phyloP scores from a whole-genome alignment of 495 filamentous ascomycete genomes.

The Rhizodiscina lignyota region DNA sequence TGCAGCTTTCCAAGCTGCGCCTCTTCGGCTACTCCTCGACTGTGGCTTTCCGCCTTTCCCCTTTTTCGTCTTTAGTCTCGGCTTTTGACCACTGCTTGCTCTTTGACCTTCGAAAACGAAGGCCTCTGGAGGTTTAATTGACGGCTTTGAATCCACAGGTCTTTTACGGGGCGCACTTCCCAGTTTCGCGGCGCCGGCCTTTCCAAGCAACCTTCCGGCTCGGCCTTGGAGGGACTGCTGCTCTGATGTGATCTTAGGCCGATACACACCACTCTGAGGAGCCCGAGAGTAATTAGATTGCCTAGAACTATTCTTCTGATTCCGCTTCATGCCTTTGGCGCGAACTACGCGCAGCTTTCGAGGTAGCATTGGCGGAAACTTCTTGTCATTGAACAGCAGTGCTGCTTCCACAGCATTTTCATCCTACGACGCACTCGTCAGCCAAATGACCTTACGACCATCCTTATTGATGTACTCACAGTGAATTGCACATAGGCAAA shows the following conservation, averaged over 20 bases:
- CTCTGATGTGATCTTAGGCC: slow-evolving; percentile 43
- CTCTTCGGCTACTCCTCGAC: slow-evolving; percentile 20
- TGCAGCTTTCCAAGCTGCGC: slow-evolving; percentile 30
- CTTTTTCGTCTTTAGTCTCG: slow-evolving; percentile 30
- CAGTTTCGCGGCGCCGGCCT: slow-evolving; percentile 53
- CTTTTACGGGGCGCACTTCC: slow-evolving; percentile 14
- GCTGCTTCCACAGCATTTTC: slow-evolving; percentile 76
- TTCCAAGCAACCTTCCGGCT: slow-evolving; percentile 66
- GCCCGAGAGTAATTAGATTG: too few relatives aligned
- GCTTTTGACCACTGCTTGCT: slow-evolving; percentile 47
- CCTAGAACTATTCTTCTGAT: too few relatives aligned
- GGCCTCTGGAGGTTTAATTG: slow-evolving; percentile 38
- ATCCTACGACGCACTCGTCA: slow-evolving; percentile 33
- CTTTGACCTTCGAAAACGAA: slow-evolving; percentile 85
- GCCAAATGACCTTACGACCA: slow-evolving; percentile 1
- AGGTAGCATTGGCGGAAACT: slow-evolving; percentile 81
- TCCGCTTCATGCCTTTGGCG: too few relatives aligned
- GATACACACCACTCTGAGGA: too few relatives aligned
- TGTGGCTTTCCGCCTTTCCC: slow-evolving; percentile 44
- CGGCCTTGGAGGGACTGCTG: slow-evolving; percentile 62
- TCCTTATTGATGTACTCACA: slow-evolving; percentile 20
- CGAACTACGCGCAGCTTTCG: slow-evolving; percentile 72
- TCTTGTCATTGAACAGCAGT: slow-evolving; percentile 71
- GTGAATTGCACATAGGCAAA: slow-evolving; percentile 96
- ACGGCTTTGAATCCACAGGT: slow-evolving; percentile 12